phyloP scores from a whole-genome alignment of 2,329 filamentous ascomycete genomes.

The Aureobasidium sp. region DNA sequence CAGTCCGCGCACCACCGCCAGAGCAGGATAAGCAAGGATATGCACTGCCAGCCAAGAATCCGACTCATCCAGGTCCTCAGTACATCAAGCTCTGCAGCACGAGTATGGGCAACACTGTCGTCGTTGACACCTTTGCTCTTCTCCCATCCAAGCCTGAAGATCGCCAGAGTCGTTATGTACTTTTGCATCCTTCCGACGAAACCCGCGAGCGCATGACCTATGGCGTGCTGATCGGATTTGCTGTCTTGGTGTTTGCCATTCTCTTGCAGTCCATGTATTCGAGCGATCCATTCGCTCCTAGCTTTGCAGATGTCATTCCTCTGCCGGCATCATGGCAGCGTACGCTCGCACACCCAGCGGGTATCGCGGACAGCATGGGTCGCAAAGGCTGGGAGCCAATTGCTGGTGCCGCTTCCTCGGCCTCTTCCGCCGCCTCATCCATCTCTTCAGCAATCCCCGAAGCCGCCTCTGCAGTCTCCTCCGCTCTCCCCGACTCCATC shows the following conservation, averaged over 20 bases:
- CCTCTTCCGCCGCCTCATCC: slow-evolving; percentile 10
- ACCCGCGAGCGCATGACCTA: slow-evolving; percentile 48
- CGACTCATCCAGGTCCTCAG: slow-evolving; percentile 39
- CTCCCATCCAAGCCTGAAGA: slow-evolving; percentile 42
- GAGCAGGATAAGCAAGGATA: slow-evolving; percentile 24
- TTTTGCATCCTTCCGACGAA: slow-evolving; percentile 51
- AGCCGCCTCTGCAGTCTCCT: slow-evolving; percentile 19
- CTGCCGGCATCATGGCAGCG: slow-evolving; percentile 46
- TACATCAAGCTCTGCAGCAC: slow-evolving; percentile 74
- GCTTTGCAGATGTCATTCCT: slow-evolving; percentile 52
- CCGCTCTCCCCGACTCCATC: slow-evolving; percentile 17
- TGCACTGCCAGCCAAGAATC: slow-evolving; percentile 18
- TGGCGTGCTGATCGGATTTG: slow-evolving; percentile 52
- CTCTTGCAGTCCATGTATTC: slow-evolving; percentile 54
- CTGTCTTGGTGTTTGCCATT: slow-evolving; percentile 56
- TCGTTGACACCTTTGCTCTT: slow-evolving; percentile 73
- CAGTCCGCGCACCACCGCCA: slow-evolving; percentile 24
- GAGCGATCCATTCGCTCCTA: slow-evolving; percentile 48
- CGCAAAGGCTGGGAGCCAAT: slow-evolving; percentile 10
- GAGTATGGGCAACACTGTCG: slow-evolving; percentile 70
- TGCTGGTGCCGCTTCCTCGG: slow-evolving; percentile 22
- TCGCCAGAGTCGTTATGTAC: slow-evolving; percentile 57
- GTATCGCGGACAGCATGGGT: slow-evolving; percentile 16
- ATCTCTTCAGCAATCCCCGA: slow-evolving; percentile 17
- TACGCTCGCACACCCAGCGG: slow-evolving; percentile 24